phyloP scores from a whole-genome alignment of 768 basidiomycete genomes.

The Kwoniella sp. region DNA sequence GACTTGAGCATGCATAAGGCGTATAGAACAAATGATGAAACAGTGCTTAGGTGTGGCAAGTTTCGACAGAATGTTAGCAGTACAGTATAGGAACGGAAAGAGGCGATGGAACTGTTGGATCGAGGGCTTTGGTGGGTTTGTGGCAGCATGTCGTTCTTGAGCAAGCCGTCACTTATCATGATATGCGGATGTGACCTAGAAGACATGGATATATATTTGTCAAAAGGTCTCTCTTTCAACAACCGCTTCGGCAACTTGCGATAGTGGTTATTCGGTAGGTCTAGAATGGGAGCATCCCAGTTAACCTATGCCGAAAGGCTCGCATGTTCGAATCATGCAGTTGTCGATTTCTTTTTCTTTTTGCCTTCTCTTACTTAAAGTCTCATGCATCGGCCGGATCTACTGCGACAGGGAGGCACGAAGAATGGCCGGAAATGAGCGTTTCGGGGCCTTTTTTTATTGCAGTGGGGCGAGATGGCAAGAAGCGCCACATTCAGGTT shows the following conservation, averaged over 20 bases:
- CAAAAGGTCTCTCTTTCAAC: too few species aligned
- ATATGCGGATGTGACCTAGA: too few species aligned
- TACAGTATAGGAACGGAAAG: too few species aligned
- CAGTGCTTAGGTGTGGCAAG: too few species aligned
- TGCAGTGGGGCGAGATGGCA: neutral
- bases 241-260: neutral
- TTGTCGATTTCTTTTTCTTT: neutral
- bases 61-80: too few species aligned
- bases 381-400: neutral
- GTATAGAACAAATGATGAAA: too few species aligned
- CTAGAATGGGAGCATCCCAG: neutral
- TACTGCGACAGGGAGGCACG: neutral
- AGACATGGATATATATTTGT: too few species aligned
- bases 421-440: neutral
- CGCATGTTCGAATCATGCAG: neutral
- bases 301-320: neutral
- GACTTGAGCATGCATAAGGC: too few species aligned
- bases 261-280: conserved; percentile 3
- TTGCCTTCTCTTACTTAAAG: neutral
- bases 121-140: too few species aligned
- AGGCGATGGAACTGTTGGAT: too few species aligned
- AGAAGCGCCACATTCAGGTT: neutral
- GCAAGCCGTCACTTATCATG: too few species aligned
- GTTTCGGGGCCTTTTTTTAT: neutral
- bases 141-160: too few species aligned